A percentile compares a stretch with the other conserved stretches of the same genome.
These are phyloP conservation scores for Calonectria pseudoreteaudii DNA, from an alignment of 2,329 filamentous ascomycete genomes.

Conservation along the genomic window DNA sequence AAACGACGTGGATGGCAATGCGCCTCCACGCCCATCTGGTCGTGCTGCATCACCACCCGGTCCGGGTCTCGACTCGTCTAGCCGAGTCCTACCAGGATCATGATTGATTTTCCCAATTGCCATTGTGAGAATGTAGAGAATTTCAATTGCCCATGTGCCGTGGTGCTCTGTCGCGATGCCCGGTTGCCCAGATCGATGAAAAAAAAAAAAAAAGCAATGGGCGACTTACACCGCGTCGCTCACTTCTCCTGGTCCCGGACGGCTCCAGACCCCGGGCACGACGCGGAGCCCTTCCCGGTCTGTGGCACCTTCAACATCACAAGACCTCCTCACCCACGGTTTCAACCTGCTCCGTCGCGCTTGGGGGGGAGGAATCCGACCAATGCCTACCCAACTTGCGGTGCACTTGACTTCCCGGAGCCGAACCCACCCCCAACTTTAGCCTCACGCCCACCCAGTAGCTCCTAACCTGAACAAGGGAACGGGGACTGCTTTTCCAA, in stretches of 20 bases:
- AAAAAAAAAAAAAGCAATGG: background rate
- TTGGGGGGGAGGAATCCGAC: conserved; percentile 37
- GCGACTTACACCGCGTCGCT: conserved; percentile 21
- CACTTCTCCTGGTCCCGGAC: background rate
- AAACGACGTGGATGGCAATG: conserved; percentile 21
- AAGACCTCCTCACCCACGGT: conserved; percentile 11
- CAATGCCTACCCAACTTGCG: conserved; percentile 39
- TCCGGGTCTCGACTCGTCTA: conserved; percentile 9
- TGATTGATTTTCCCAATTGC: background rate
- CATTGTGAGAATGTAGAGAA: background rate
- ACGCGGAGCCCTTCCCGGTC: conserved; percentile 25
- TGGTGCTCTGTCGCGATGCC: background rate
- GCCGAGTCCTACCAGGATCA: background rate
- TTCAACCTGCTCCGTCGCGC: conserved; percentile 30
- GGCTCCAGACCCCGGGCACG: background rate
- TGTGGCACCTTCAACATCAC: conserved; percentile 22
- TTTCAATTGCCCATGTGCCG: background rate
- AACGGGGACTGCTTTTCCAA: conserved; percentile 29
- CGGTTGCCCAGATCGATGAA: background rate
- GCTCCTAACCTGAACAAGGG: conserved; percentile 24
- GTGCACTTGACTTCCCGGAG: conserved; percentile 42
- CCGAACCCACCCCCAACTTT: conserved; percentile 45
- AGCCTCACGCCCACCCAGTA: conserved; percentile 33
- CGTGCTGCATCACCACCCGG: conserved; percentile 8
- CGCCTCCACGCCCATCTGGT: conserved; percentile 22